phyloP scores from a whole-genome alignment of 2,329 filamentous ascomycete species.

The Aspergillus clavatus region DNA sequence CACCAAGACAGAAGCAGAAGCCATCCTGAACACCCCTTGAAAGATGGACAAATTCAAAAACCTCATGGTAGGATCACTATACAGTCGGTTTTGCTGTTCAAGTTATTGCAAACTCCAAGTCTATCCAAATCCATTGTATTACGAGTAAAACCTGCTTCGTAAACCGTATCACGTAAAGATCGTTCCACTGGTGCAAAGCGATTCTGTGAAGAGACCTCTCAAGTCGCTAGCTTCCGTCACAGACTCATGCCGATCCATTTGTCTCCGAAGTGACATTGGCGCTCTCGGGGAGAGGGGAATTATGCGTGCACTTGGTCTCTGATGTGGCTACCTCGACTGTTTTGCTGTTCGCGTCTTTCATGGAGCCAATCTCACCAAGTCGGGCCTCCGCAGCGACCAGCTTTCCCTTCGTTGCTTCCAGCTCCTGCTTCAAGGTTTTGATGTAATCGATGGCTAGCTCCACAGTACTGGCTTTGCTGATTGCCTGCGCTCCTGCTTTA shows the following conservation, averaged over 20 bases:
- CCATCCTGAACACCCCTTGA: not conserved
- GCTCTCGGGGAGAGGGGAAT: not conserved
- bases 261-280: not conserved
- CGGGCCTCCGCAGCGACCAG: constrained; percentile 63
- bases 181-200: not conserved
- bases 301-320: constrained; percentile 3
- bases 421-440: constrained; percentile 71
- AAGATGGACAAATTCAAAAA: not conserved
- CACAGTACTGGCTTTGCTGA: constrained; percentile 95
- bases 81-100: not conserved
- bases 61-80: not conserved
- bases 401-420: constrained; percentile 59
- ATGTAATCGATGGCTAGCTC: constrained; percentile 96
- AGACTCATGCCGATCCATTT: constrained; percentile 1
- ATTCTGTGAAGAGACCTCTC: not conserved
- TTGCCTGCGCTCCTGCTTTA: constrained; percentile 52
- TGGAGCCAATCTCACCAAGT: constrained; percentile 32
- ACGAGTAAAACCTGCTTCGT: constrained; percentile 3
- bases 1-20: constrained; percentile 1
- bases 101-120: not conserved
- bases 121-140: not conserved
- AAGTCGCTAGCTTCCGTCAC: not conserved
- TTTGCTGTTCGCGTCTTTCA: not conserved
- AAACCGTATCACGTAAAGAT: constrained; percentile 9
- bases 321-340: not conserved